phyloP scores from a whole-genome alignment of 768 basidiomycete species.

The Leccinum truebloodii region DNA sequence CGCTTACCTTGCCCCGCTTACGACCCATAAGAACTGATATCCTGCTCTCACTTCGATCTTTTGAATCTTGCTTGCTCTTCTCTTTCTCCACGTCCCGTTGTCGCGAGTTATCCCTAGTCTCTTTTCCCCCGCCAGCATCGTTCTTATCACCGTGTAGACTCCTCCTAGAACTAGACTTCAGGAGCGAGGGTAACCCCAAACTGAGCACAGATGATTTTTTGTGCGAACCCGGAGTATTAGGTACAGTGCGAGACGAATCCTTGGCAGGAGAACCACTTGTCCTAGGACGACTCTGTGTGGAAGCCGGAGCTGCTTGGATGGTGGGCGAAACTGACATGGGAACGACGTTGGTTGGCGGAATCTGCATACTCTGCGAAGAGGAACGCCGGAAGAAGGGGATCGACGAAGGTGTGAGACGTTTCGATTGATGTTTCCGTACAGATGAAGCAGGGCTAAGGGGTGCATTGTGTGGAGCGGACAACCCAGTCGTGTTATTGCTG shows the following conservation, averaged over 20 bases:
- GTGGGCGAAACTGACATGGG: slow-evolving; percentile 51
- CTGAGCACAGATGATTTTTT: slow-evolving; percentile 86
- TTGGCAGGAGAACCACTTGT: slow-evolving; percentile 52
- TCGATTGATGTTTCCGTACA: slow-evolving; percentile 62
- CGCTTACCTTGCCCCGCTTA: slow-evolving; percentile 85
- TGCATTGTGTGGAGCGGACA: slow-evolving; percentile 53
- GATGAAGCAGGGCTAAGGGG: slow-evolving; percentile 77
- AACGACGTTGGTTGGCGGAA: slow-evolving; percentile 46
- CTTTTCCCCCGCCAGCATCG: slow-evolving; percentile 40
- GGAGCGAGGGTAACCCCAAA: slow-evolving; percentile 74
- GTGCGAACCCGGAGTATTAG: slow-evolving; percentile 59
- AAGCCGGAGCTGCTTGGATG: slow-evolving; percentile 47
- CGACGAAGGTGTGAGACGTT: slow-evolving; percentile 86
- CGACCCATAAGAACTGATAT: slow-evolving; percentile 87
- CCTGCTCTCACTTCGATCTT: slow-evolving; percentile 87
- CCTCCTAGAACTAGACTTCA: slow-evolving; percentile 83
- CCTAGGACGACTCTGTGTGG: slow-evolving; percentile 44
- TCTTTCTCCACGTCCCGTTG: slow-evolving; percentile 48
- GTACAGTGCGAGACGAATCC: slow-evolving; percentile 52
- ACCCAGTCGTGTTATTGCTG: slow-evolving; percentile 62
- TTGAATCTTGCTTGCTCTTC: slow-evolving; percentile 69
- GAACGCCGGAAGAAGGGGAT: slow-evolving; percentile 95
- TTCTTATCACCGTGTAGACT: slow-evolving; percentile 67
- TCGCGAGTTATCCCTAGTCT: slow-evolving; percentile 54
- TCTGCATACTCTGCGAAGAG: slow-evolving; percentile 84